phyloP scores from a whole-genome alignment of 441 rosid species.

The Erodium chrysanthum region DNA sequence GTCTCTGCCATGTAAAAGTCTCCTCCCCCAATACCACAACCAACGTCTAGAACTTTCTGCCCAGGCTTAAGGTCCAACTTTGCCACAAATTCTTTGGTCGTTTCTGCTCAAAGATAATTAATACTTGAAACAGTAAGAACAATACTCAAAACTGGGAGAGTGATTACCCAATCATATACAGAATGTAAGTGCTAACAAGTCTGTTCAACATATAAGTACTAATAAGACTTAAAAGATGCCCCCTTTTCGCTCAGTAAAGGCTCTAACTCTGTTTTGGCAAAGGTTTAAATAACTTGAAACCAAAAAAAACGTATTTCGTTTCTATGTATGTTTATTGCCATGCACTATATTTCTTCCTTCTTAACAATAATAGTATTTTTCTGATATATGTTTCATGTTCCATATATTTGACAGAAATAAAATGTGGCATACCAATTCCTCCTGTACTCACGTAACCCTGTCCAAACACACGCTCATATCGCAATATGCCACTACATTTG shows the following conservation, averaged over 20 bases:
- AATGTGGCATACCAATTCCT: conserved; percentile 54
- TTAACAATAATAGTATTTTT: neutral
- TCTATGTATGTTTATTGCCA: neutral
- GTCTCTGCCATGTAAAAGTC: conserved; percentile 93
- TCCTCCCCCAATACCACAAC: conserved; percentile 98
- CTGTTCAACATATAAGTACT: neutral
- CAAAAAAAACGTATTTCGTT: too few species aligned
- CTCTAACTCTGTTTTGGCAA: neutral
- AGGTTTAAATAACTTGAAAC: neutral
- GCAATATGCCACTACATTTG: conserved; percentile 67
- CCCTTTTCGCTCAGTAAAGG: neutral
- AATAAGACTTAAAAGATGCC: neutral
- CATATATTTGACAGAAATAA: neutral
- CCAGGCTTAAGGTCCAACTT: conserved; percentile 77
- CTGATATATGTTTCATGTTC: too few species aligned
- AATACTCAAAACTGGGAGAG: conserved; percentile 8
- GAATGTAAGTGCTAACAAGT: neutral
- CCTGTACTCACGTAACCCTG: conserved; percentile 94
- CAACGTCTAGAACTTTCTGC: conserved; percentile 92
- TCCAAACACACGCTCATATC: conserved; percentile 90
- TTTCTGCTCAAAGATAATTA: conserved; percentile 41
- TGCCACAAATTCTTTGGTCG: conserved; percentile 87
- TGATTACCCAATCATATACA: neutral
- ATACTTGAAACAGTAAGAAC: conserved; percentile 2
- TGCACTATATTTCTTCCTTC: neutral